phyloP scores from a whole-genome alignment of 768 basidiomycete species.

The Pholiota conissans region DNA sequence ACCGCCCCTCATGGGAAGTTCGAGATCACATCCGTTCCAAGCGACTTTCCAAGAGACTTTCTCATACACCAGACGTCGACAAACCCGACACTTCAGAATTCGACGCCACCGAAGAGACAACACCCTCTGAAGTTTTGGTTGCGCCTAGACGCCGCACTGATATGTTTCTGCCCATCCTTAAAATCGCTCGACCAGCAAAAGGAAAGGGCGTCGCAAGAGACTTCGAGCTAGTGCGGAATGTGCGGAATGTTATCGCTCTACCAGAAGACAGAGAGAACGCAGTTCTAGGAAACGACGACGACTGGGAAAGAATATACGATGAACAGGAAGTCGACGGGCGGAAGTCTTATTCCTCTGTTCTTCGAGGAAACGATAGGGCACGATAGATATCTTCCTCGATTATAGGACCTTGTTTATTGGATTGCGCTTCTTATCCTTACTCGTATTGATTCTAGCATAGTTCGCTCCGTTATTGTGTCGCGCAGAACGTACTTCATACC shows the following conservation, averaged over 20 bases:
- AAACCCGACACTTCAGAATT: neutral
- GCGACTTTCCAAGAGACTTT: neutral
- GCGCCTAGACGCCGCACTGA: constrained; percentile 3
- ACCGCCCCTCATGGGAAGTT: no score
- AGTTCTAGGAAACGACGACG: constrained; percentile 1
- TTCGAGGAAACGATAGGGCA: no score
- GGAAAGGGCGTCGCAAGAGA: constrained; percentile 20
- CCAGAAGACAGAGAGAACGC: neutral
- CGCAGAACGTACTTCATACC: no score
- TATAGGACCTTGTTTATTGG: no score
- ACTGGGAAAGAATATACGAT: constrained; percentile 29
- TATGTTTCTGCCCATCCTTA: constrained; percentile 25
- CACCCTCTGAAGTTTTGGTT: neutral
- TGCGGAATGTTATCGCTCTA: neutral
- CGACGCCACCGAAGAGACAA: constrained; percentile 18
- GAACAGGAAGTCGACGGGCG: constrained; percentile 9
- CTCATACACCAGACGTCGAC: neutral
- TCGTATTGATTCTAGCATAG: no score
- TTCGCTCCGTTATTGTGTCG: no score
- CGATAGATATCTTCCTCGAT: no score
- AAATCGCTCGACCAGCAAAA: constrained; percentile 32
- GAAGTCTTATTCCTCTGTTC: constrained; percentile 18
- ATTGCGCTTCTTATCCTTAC: no score
- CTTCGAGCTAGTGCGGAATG: neutral
- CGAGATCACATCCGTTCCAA: no score